Evolutionary conservation across 352 stramenopile genomes (phyloP).

Genomic region (Pythium chondricola): DNA sequence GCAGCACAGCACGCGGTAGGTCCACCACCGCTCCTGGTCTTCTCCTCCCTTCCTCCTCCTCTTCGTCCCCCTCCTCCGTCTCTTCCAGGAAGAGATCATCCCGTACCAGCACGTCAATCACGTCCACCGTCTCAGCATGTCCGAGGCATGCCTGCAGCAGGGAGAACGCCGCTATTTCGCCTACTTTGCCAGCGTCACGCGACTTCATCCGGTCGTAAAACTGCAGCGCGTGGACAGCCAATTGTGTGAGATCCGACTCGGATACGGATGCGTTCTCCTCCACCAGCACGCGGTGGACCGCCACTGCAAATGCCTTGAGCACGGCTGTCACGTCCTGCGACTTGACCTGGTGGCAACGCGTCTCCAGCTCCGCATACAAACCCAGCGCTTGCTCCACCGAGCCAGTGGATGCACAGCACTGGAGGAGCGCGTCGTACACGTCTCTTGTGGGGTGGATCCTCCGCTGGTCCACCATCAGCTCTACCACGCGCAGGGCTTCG

Average conservation of each 20-base stretch:
- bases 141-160: constrained; percentile 34
- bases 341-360: too few species aligned
- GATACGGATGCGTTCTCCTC: not conserved
- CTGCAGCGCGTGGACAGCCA: constrained; percentile 11
- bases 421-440: constrained; percentile 11
- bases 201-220: too few species aligned
- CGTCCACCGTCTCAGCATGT: constrained; percentile 22
- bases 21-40: constrained; percentile 23
- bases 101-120: too few species aligned
- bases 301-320: constrained; percentile 10
- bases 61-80: constrained; percentile 12
- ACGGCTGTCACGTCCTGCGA: constrained; percentile 6
- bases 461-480: constrained; percentile 5
- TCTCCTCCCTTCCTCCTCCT: constrained; percentile 14
- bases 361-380: constrained; percentile 14
- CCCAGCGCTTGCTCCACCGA: constrained; percentile 9
- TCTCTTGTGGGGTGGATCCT: constrained; percentile 7
- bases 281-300: constrained; percentile 9
- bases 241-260: constrained; percentile 11
- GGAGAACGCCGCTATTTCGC: constrained; percentile 25
- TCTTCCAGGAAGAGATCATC: too few species aligned
- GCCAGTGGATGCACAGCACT: constrained; percentile 7
- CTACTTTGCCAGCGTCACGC: constrained; percentile 2
- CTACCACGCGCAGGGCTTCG: constrained; percentile 11
- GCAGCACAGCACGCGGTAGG: constrained; percentile 26